These are phyloP conservation scores for Boletus fagicola DNA, from an alignment of 768 basidiomycete species.

Conservation along the genomic window DNA sequence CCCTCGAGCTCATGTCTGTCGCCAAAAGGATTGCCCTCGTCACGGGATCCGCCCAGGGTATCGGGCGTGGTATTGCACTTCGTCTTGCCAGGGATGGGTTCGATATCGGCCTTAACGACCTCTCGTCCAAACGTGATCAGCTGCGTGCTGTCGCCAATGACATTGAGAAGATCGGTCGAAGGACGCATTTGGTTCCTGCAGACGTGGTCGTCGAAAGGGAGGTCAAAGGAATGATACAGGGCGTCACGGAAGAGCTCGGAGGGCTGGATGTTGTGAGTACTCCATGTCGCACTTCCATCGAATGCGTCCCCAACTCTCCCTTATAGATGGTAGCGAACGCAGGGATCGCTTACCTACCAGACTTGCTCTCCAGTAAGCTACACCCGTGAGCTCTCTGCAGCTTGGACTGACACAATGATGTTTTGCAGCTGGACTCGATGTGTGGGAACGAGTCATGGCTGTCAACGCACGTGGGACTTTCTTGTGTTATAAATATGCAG, in stretches of 20 bases:
- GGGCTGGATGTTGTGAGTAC: slow-evolving; percentile 46
- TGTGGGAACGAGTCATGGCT: slow-evolving; percentile 42
- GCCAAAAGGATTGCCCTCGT: slow-evolving; percentile 34
- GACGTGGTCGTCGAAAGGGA: slow-evolving; percentile 44
- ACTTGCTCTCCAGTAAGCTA: slow-evolving; percentile 7
- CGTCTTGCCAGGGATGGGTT: slow-evolving; percentile 35
- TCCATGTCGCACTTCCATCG: neutral
- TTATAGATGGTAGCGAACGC: slow-evolving; percentile 31
- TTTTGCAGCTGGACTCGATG: slow-evolving; percentile 32
- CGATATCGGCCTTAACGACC: slow-evolving; percentile 33
- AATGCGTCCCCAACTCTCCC: neutral
- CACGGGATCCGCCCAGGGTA: slow-evolving; percentile 34
- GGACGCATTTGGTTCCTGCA: slow-evolving; percentile 28
- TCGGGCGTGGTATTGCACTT: slow-evolving; percentile 33
- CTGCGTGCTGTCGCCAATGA: slow-evolving; percentile 31
- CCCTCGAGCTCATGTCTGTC: slow-evolving; percentile 16
- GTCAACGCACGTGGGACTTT: slow-evolving; percentile 59
- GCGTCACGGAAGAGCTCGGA: slow-evolving; percentile 34
- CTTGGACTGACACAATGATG: neutral
- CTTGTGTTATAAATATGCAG: slow-evolving; percentile 65
- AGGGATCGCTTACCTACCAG: neutral
- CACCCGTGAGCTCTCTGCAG: neutral
- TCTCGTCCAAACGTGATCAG: slow-evolving; percentile 25
- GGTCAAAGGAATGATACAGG: slow-evolving; percentile 41
- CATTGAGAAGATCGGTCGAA: slow-evolving; percentile 31